Base-by-base conservation (phyloP, 176 grass and related monocot species). In the Rhipidocladum racemiflorum region DNA sequence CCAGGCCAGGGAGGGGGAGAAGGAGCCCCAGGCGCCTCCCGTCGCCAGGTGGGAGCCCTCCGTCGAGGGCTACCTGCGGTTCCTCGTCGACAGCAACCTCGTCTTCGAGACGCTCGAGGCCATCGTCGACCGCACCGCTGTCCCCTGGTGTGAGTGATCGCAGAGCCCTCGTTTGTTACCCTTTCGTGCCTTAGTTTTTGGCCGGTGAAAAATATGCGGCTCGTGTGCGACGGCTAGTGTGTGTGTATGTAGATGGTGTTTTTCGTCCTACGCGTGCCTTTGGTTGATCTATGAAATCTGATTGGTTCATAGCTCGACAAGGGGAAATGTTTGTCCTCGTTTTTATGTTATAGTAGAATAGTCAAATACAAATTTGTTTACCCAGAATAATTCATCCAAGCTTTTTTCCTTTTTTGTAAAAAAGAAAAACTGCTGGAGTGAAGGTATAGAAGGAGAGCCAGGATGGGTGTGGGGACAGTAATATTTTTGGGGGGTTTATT, bases 71-170 rank as follows among this genome's bases (percentile, higher is more conserved):
- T 95, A 95, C 78, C 87, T 99, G 27, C 86, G 87, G 10, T 99
- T 99, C 85, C 92, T 99, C 32, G 96, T 99, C 79, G 92, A 99
- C 84, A 99, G 87, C 85, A 95, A 83, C 80, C 80, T 95, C 70
- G 92, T 99, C 38, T 99, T 91, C 74, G 80, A 90, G 39, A 93
- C 91, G 1, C 91, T 99, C 83, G 92, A 99, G 63, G 73, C 27
- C 68, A 91, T 99, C 89, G 87, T 99, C 76, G 43, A 77, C 3
- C 90, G 90, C 86, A 87, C 89, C 64, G 65, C 87, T 51, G 86
- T 80, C 11, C 91, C 96, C 5, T 99, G 86, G 79, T 99, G 96
- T 99, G 87, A 82, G 89, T 88, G 68, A 10, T 51, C 27, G 44
- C 25, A 89, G 9, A 50, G 39, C 53, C 40, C 65, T 65, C 2